A percentile compares a stretch with the other conserved stretches of the same genome.
phyloP scores from a whole-genome alignment of 2,329 filamentous ascomycete genomes.

The Cryphonectria naterciae region DNA sequence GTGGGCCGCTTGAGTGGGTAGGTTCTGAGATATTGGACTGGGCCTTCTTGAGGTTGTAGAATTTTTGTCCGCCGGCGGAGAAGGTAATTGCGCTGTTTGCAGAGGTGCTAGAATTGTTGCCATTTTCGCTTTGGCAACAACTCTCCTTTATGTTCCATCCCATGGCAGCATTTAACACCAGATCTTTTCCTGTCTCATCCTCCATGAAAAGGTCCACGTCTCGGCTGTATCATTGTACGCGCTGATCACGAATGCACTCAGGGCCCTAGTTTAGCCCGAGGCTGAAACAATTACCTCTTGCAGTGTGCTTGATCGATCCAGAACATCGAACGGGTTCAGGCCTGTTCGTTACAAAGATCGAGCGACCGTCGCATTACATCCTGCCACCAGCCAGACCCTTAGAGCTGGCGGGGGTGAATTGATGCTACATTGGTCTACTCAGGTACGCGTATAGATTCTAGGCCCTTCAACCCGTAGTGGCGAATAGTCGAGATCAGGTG shows the following conservation, averaged over 20 bases:
- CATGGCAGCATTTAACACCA: constrained; percentile 1
- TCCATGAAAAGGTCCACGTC: background rate
- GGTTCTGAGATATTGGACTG: constrained; percentile 2
- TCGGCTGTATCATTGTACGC: background rate
- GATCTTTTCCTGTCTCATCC: background rate
- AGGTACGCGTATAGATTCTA: background rate
- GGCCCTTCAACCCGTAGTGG: background rate
- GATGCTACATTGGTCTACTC: background rate
- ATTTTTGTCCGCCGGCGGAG: constrained; percentile 15
- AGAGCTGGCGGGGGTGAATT: background rate
- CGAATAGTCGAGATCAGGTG: constrained; percentile 8
- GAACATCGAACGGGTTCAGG: constrained; percentile 11
- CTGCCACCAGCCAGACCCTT: background rate
- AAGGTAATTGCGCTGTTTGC: background rate
- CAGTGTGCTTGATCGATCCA: background rate
- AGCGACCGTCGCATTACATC: constrained; percentile 4
- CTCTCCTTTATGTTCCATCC: constrained; percentile 11
- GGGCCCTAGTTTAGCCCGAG: background rate
- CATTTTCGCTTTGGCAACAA: constrained; percentile 8
- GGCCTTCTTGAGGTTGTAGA: background rate
- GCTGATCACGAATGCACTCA: background rate
- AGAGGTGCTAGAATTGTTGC: constrained; percentile 1
- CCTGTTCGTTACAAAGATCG: constrained; percentile 15
- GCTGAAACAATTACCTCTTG: constrained; percentile 1
- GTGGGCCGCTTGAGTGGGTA: background rate